phyloP scores from a whole-genome alignment of 2,329 filamentous ascomycete species.

The Botrytis deweyae region DNA sequence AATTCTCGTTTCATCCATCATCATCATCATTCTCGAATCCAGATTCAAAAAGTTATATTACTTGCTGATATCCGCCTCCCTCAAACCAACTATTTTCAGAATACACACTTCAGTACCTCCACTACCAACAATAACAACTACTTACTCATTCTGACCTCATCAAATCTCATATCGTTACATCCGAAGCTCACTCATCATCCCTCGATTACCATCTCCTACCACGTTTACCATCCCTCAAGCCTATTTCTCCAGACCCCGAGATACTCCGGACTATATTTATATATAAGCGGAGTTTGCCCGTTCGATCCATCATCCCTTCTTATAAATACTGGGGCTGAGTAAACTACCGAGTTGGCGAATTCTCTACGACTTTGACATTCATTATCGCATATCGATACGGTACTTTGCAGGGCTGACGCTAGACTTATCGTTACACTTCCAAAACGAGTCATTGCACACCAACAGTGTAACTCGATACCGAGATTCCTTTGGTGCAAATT shows the following conservation, averaged over 20 bases:
- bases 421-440: conserved; percentile 20
- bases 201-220: background rate
- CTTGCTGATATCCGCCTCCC: conserved; percentile 3
- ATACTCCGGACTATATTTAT: conserved; percentile 18
- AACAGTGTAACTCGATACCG: background rate
- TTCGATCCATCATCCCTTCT: background rate
- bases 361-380: conserved; percentile 1
- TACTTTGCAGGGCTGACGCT: conserved; percentile 19
- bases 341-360: conserved; percentile 11
- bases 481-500: conserved; percentile 13
- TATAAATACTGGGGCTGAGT: conserved; percentile 4
- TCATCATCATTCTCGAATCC: background rate
- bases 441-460: background rate
- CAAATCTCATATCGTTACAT: conserved; percentile 11
- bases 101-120: background rate
- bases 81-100: conserved; percentile 9
- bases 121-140: background rate
- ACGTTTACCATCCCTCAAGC: background rate
- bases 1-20: conserved; percentile 9
- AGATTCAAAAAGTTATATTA: conserved; percentile 7
- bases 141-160: conserved; percentile 13
- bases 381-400: conserved; percentile 15
- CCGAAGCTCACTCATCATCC: conserved; percentile 11
- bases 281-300: conserved; percentile 9
- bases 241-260: conserved; percentile 16